Percentiles rank a stretch among this genome's conserved stretches.
Evolutionary conservation across 805 yeast species (phyloP).

Genomic region (Ogataea trehalophila): DNA sequence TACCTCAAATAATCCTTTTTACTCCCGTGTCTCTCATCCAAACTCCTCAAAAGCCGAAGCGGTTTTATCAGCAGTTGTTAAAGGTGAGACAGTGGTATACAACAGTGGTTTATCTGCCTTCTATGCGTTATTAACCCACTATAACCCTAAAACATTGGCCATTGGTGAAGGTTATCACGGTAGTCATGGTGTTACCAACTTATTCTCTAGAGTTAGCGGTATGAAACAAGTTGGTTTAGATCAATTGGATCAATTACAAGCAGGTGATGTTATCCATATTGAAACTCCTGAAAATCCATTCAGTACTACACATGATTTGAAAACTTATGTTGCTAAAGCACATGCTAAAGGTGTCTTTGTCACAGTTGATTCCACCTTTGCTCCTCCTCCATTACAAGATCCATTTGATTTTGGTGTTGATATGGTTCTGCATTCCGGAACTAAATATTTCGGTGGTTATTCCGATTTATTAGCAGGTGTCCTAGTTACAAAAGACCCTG

Average conservation of each 20-base stretch:
- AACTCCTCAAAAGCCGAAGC: slow-evolving; percentile 65
- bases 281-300: slow-evolving; percentile 89
- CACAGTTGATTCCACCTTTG: slow-evolving; percentile 82
- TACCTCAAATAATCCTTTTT: slow-evolving; percentile 36
- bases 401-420: slow-evolving; percentile 85
- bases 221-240: slow-evolving; percentile 46
- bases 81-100: slow-evolving; percentile 64
- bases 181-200: slow-evolving; percentile 61
- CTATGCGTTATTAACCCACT: slow-evolving; percentile 63
- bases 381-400: slow-evolving; percentile 85
- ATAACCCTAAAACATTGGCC: slow-evolving; percentile 66
- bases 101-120: slow-evolving; percentile 81
- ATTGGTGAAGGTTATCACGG: slow-evolving; percentile 87
- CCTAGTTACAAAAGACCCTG: slow-evolving; percentile 55
- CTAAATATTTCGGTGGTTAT: slow-evolving; percentile 95
- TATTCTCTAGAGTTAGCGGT: slow-evolving; percentile 58
- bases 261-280: slow-evolving; percentile 75
- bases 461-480: slow-evolving; percentile 85
- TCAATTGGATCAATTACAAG: slow-evolving; percentile 41
- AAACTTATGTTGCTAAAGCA: slow-evolving; percentile 60
- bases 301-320: slow-evolving; percentile 62
- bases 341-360: slow-evolving; percentile 73
- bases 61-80: slow-evolving; percentile 54
- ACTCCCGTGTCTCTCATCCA: slow-evolving; percentile 76
- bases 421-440: slow-evolving; percentile 86